Percentiles rank a stretch among this genome's conserved stretches.
Conservation (phyloP, 176 grass and related monocot genomes). For the Oryza punctata region DNA sequence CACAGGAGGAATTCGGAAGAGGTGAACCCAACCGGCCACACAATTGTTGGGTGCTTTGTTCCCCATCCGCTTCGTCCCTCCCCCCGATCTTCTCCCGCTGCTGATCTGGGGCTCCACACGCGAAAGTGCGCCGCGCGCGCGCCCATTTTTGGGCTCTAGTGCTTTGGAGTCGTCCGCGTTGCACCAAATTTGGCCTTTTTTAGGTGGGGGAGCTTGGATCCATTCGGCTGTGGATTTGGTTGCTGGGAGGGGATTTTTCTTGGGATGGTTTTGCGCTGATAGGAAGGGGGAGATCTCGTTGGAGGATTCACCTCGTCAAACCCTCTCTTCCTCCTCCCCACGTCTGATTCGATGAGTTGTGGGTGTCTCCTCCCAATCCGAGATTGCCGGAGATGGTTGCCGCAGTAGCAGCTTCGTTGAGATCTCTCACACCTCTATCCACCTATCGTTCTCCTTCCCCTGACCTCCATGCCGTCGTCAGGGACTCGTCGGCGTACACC, state of each 20-base stretch:
- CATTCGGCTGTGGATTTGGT: constrained; percentile 34
- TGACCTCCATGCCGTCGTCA: constrained; percentile 13
- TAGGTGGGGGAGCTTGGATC: constrained; percentile 32
- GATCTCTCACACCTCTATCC: constrained; percentile 16
- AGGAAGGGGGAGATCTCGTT: background rate
- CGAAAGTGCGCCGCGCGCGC: constrained; percentile 2
- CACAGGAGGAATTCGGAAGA: background rate
- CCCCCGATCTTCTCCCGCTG: background rate
- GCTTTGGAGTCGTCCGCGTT: constrained; percentile 40
- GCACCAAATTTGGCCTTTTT: constrained; percentile 51
- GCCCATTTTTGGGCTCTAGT: constrained; percentile 37
- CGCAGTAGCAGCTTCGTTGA: constrained; percentile 4
- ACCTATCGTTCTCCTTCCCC: background rate
- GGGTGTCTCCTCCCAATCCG: constrained; percentile 35
- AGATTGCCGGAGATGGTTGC: constrained; percentile 49
- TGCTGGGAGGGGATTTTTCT: background rate
- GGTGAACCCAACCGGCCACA: background rate
- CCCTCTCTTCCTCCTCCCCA: background rate
- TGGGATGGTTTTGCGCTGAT: constrained; percentile 14
- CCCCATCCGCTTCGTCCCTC: background rate
- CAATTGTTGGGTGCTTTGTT: background rate
- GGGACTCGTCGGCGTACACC: constrained; percentile 28
- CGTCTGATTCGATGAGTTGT: constrained; percentile 38
- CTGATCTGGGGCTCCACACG: constrained; percentile 43
- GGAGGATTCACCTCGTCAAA: background rate